Evolutionary conservation across 106 monocot species (phyloP).

Genomic region (Alisma plantagoaquatica): DNA sequence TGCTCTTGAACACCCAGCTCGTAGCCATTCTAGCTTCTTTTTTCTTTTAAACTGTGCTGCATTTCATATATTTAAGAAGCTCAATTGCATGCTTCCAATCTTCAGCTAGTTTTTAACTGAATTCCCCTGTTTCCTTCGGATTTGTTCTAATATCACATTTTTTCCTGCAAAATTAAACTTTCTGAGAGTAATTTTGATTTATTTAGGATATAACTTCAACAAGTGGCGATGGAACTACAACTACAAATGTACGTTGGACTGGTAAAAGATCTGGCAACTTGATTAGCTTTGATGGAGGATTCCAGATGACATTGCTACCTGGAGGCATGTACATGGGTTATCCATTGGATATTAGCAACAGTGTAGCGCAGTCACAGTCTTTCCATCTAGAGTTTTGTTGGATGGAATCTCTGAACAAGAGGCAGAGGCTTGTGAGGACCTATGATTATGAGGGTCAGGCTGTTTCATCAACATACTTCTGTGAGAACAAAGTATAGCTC

Average conservation of each 20-base stretch:
- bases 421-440: constrained; percentile 86
- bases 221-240: constrained; percentile 9
- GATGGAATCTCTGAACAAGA: constrained; percentile 67
- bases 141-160: too few relatives aligned
- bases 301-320: constrained; percentile 65
- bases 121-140: too few relatives aligned
- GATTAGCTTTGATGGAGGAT: constrained; percentile 74
- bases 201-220: constrained; percentile 54
- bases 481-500: constrained; percentile 51
- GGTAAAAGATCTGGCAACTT: constrained; percentile 52
- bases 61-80: too few relatives aligned
- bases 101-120: too few relatives aligned
- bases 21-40: too few relatives aligned
- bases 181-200: too few relatives aligned
- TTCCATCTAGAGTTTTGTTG: constrained; percentile 94
- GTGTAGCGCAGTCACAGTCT: constrained; percentile 55
- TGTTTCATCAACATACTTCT: constrained; percentile 82
- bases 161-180: too few relatives aligned
- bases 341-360: constrained; percentile 59
- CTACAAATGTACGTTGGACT: constrained; percentile 73
- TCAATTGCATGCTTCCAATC: too few relatives aligned
- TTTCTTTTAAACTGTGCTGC: too few relatives aligned
- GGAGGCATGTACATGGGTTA: constrained; percentile 95
- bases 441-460: constrained; percentile 72
- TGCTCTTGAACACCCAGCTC: too few relatives aligned